Evolutionary conservation across 2,329 filamentous ascomycete genomes (phyloP).

Genomic region (Fusarium nygamai): DNA sequence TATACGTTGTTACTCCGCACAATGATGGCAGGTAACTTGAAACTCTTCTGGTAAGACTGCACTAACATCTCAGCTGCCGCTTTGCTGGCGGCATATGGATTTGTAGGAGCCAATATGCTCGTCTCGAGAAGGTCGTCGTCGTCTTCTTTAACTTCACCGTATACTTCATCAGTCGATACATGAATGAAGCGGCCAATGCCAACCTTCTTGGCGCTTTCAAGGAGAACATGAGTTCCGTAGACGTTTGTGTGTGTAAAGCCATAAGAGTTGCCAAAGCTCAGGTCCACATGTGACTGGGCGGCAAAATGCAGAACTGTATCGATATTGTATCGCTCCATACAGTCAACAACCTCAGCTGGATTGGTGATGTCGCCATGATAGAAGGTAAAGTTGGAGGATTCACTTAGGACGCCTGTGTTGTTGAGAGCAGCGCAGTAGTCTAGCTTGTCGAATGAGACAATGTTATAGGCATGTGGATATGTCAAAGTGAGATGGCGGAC

Average conservation of each 20-base stretch:
- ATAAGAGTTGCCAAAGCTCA: slow-evolving; percentile 85
- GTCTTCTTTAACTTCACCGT: slow-evolving; percentile 79
- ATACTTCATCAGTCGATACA: slow-evolving; percentile 86
- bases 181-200: slow-evolving; percentile 80
- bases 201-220: slow-evolving; percentile 79
- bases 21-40: slow-evolving; percentile 82
- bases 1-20: slow-evolving; percentile 88
- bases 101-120: slow-evolving; percentile 80
- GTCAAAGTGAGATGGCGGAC: slow-evolving; percentile 80
- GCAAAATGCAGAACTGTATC: slow-evolving; percentile 88
- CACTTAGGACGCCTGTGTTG: slow-evolving; percentile 77
- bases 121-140: slow-evolving; percentile 77
- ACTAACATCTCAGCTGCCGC: slow-evolving; percentile 87
- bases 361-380: slow-evolving; percentile 83
- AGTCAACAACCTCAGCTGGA: slow-evolving; percentile 74
- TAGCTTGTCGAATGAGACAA: slow-evolving; percentile 85
- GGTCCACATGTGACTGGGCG: slow-evolving; percentile 85
- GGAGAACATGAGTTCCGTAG: slow-evolving; percentile 82
- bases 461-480: slow-evolving; percentile 78
- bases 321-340: slow-evolving; percentile 75
- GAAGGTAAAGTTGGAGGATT: slow-evolving; percentile 78
- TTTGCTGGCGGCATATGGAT: slow-evolving; percentile 84
- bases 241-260: slow-evolving; percentile 85
- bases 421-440: slow-evolving; percentile 85
- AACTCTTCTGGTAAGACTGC: slow-evolving; percentile 86